Evolutionary conservation across 139 green algal genomes (phyloP), one percentile per base, ranked within the genome.

Genomic region (Trebouxia sp.): DNA sequence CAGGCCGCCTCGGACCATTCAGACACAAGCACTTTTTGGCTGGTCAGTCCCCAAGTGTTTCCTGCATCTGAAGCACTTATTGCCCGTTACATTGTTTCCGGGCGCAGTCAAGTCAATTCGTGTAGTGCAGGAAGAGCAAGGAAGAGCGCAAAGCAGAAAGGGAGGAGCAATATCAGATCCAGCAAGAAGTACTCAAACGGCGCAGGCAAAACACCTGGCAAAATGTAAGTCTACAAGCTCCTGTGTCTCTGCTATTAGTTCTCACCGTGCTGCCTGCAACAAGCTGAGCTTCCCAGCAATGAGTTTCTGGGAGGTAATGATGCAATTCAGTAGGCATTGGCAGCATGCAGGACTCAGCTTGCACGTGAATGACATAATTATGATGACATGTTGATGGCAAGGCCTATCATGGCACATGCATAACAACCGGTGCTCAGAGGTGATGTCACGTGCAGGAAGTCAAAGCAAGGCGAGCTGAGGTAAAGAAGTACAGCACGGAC

Each of bases 111-210:
- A 2, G 45, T 43, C 14, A 30, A 12, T 30, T 8, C 32, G n/a
- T n/a, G 32, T 28, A n/a, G 6, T 69, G 11, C 39, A 75, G 78
- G 62, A 45, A 45, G 0, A 83, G 37, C 20, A 78, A 83, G 37
- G 53, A 78, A 5, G 65, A 78, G 48, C 51, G 50, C 47, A 67
- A 30, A 70, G 48, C 48, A 5, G 79, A 79, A 74, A 43, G 37
- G 9, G 69, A 77, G 24, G 69, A 77, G 41, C 69, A 77, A 55
- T 55, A n/a, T 32, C 22, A 77, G 24, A n/a, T 35, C 1, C 69
- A 77, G 84, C 85, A 87, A n/a, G 82, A 90, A 28, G 77, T 91
- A n/a, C 75, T 91, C n/a, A 76, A 76, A 22, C 53, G 85, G 37
- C 48, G 87, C 30, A 76, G 75, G 38, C 62, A 39, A 39, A 84